Base-by-base conservation (phyloP, 352 stramenopile genomes). In the Phytophthora cajani region DNA sequence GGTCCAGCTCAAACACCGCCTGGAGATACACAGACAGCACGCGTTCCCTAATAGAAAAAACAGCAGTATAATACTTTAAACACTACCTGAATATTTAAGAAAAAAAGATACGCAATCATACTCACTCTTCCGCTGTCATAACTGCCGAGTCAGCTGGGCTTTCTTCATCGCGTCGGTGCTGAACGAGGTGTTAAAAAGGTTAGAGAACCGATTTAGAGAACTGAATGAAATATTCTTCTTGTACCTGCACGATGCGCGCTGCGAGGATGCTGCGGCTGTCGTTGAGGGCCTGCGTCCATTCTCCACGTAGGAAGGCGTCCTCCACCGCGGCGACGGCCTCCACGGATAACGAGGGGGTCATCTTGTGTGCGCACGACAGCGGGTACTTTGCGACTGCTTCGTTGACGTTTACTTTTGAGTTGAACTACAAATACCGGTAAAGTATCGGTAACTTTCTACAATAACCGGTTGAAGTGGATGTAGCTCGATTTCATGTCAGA, bases 11-110 rank as follows among this genome's bases (percentile, higher is more conserved):
- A 36, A 91, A 93, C 10, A 91, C 62, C 9, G 74, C 69, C 57
- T 90, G 85, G 50, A 91, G 64, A 71, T 93, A 93, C 58, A 93
- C 77, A 0, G 81, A 85, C 56, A 91, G 49, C 40, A 91, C 55
- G 7, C 81, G 79, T 58, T 91, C 82, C 42, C 85, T 92, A 54
- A 25, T 57, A 30, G 3, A 58, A 16, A 49, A 11, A 50, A 7
- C 10, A 58, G 50, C 11, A 52, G 49, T 16, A 55, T 38, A 40
- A 64, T 44, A 58, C 57, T 40, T 52, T 27, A 52, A 55, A 44
- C 42, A 71, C 19, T 49, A n/a, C 21, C 10, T 17, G 21, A 33
- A 14, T 12, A 21, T n/a, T 25, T 38, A 23, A 10, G 16, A 10
- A 53, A 33, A 33, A 21, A 44, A 38, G n/a, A 21, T 19, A 17